Conservation (phyloP, 108 stramenopile species). For the Nitzschia sp. region DNA sequence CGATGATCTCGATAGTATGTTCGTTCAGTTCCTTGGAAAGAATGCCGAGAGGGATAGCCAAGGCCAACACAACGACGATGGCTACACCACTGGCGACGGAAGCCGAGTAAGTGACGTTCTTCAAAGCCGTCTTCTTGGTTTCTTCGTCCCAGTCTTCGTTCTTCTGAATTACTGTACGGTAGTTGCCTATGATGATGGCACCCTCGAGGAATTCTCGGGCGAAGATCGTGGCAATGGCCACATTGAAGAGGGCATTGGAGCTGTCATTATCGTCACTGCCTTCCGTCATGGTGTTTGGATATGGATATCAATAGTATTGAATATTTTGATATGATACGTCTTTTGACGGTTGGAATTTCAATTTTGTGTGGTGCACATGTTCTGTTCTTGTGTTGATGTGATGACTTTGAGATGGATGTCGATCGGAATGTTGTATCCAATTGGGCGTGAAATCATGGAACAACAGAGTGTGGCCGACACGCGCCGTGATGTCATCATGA, state of each 20-base stretch:
- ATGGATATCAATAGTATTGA: not conserved
- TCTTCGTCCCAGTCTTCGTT: slow-evolving; percentile 33
- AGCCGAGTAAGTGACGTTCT: slow-evolving; percentile 54
- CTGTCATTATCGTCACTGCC: not conserved
- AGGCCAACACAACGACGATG: slow-evolving; percentile 36
- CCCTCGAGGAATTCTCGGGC: slow-evolving; percentile 73
- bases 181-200: slow-evolving; percentile 72
- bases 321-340: too few species aligned
- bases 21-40: slow-evolving; percentile 54
- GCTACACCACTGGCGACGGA: slow-evolving; percentile 54
- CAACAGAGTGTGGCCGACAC: too few species aligned
- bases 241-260: slow-evolving; percentile 18
- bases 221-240: slow-evolving; percentile 68
- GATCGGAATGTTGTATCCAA: too few species aligned
- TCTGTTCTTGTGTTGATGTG: too few species aligned
- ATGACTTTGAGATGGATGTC: too few species aligned
- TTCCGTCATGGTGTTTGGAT: not conserved
- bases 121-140: slow-evolving; percentile 43
- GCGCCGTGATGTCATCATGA: too few species aligned
- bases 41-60: slow-evolving; percentile 63
- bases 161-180: slow-evolving; percentile 59
- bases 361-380: not conserved
- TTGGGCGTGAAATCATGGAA: too few species aligned
- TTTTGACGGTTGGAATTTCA: not conserved
- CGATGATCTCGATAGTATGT: slow-evolving; percentile 50